Percentiles rank a stretch among this genome's conserved stretches.
Conservation (phyloP, 2,329 filamentous ascomycete genomes). For the Colletotrichum chlorophyti region DNA sequence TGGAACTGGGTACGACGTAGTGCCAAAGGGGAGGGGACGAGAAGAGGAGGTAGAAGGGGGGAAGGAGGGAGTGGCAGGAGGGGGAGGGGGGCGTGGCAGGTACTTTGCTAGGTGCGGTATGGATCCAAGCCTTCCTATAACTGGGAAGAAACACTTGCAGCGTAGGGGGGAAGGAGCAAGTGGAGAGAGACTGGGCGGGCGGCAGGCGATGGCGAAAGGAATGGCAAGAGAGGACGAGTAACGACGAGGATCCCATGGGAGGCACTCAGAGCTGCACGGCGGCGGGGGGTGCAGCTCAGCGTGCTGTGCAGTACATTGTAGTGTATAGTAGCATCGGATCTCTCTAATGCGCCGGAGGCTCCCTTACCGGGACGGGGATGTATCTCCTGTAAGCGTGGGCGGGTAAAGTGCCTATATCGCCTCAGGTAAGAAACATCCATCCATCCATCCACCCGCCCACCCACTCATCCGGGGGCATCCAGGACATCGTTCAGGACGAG, state of each 20-base stretch:
- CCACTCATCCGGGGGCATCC: no score
- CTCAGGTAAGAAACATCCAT: no score
- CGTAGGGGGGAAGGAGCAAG: neutral
- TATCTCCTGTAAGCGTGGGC: no score
- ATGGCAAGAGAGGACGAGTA: constrained; percentile 4
- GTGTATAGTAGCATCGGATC: constrained; percentile 23
- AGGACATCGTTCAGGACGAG: no score
- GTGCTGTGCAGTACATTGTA: constrained; percentile 1
- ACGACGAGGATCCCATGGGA: constrained; percentile 13
- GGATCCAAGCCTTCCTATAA: no score
- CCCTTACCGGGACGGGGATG: no score
- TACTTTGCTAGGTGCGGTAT: no score
- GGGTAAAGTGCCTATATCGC: no score
- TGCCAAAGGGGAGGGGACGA: neutral
- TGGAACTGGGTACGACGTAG: constrained; percentile 2
- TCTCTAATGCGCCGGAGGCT: constrained; percentile 6
- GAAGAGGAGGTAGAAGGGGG: neutral
- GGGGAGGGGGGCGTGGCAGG: constrained; percentile 1
- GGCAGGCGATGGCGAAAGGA: neutral
- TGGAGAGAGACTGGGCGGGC: neutral
- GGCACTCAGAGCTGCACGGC: constrained; percentile 16
- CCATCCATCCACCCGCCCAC: no score
- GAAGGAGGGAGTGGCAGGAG: neutral
- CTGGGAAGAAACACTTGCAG: neutral
- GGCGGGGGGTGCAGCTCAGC: constrained; percentile 17